A percentile compares a stretch with the other conserved stretches of the same genome.
These are phyloP conservation scores for Solanum pimpinellifolium DNA, from an alignment of 257 asterid species.

Conservation along the genomic window DNA sequence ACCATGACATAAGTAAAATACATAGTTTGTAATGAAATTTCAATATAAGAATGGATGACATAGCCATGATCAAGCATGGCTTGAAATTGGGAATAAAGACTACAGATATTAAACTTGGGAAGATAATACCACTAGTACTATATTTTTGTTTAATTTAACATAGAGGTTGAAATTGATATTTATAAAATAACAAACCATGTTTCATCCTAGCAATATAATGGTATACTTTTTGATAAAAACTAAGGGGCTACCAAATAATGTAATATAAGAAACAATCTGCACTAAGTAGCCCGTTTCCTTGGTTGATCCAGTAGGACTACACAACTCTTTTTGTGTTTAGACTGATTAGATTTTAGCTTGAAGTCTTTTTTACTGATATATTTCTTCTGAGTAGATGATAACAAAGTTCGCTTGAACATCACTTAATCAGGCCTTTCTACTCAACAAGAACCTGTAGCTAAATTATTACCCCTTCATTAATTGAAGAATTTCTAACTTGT, in stretches of 20 bases:
- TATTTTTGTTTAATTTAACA: not conserved
- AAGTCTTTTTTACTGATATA: not conserved
- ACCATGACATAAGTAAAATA: too few relatives aligned
- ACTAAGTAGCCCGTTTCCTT: not conserved
- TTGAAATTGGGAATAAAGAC: too few relatives aligned
- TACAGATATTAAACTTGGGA: too few relatives aligned
- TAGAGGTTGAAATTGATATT: not conserved
- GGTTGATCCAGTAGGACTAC: not conserved
- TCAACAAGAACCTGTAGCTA: slow-evolving; percentile 8
- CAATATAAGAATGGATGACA: too few relatives aligned
- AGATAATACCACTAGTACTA: not conserved
- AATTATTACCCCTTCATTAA: slow-evolving; percentile 4
- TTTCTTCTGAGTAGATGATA: slow-evolving; percentile 29
- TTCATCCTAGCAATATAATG: not conserved
- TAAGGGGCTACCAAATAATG: not conserved
- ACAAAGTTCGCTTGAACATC: slow-evolving; percentile 12
- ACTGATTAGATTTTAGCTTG: not conserved
- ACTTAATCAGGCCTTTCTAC: slow-evolving; percentile 17
- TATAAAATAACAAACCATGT: not conserved
- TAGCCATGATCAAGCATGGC: not conserved
- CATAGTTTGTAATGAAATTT: too few relatives aligned
- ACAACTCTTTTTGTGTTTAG: not conserved
- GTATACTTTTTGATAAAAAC: not conserved
- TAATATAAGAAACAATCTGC: not conserved
- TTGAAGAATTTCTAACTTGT: slow-evolving; percentile 9